Conservation (phyloP, 2,329 filamentous ascomycete species). For the Fonsecaea erecta region DNA sequence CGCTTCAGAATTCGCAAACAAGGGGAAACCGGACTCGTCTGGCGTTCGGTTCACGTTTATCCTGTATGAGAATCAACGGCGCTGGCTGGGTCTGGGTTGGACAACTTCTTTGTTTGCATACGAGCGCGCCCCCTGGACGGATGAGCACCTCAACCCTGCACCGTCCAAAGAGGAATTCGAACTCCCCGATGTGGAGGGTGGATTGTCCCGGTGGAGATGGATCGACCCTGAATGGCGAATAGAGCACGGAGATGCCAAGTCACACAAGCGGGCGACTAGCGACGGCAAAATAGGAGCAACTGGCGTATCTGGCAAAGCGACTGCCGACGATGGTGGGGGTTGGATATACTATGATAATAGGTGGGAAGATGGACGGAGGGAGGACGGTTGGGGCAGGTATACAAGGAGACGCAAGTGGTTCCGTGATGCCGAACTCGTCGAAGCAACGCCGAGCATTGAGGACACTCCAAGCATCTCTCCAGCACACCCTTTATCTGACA, state of each 20-base stretch:
- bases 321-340: constrained; percentile 67
- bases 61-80: constrained; percentile 91
- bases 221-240: constrained; percentile 86
- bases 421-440: constrained; percentile 91
- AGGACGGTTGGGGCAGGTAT: constrained; percentile 93
- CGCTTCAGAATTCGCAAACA: constrained; percentile 53
- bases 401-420: constrained; percentile 95
- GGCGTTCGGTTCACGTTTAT: constrained; percentile 96
- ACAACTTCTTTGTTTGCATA: constrained; percentile 89
- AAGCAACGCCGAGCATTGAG: constrained; percentile 59
- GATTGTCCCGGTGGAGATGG: constrained; percentile 75
- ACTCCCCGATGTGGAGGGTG: constrained; percentile 68
- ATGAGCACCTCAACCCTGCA: constrained; percentile 86
- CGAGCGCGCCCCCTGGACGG: constrained; percentile 89
- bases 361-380: constrained; percentile 88
- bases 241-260: constrained; percentile 63
- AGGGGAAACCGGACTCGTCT: constrained; percentile 59
- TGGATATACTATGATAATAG: constrained; percentile 99
- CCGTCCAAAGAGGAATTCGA: constrained; percentile 74
- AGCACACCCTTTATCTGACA: constrained; percentile 23
- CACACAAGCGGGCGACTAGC: constrained; percentile 37
- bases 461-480: constrained; percentile 51
- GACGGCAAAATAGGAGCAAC: constrained; percentile 44
- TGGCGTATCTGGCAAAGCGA: constrained; percentile 39
- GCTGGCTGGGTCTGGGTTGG: constrained; percentile 95